These are phyloP conservation scores for Platanthera zijinensis DNA, from an alignment of 106 monocot species.

Conservation along the genomic window DNA sequence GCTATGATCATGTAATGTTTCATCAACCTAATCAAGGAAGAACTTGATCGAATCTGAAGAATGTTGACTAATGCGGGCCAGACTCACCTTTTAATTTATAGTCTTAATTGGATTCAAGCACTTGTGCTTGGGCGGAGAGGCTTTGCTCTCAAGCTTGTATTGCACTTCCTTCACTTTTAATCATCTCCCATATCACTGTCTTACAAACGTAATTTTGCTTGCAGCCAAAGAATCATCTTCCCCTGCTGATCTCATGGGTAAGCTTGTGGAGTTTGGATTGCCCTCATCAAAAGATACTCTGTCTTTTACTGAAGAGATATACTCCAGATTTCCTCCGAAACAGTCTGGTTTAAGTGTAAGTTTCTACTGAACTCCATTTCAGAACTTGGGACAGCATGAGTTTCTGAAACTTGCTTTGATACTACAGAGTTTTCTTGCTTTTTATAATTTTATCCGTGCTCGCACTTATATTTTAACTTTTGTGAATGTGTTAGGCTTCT, in stretches of 20 bases:
- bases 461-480: background rate
- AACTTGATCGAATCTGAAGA: no score
- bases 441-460: background rate
- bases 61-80: no score
- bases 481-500: background rate
- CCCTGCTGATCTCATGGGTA: constrained; percentile 36
- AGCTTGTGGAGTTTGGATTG: constrained; percentile 49
- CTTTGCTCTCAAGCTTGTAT: no score
- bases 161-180: background rate
- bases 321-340: constrained; percentile 52
- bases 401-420: background rate
- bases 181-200: background rate
- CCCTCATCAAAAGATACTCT: constrained; percentile 45
- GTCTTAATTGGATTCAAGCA: no score
- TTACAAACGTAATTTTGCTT: background rate
- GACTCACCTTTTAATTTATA: no score
- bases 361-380: background rate
- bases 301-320: constrained; percentile 59
- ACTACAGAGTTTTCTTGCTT: background rate
- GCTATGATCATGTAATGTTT: no score
- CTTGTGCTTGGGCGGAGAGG: no score
- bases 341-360: constrained; percentile 54
- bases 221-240: constrained; percentile 75
- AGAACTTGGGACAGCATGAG: background rate
- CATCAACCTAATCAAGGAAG: no score